phyloP scores from a whole-genome alignment of 2,329 filamentous ascomycete species.

The Talaromyces funiculosus region DNA sequence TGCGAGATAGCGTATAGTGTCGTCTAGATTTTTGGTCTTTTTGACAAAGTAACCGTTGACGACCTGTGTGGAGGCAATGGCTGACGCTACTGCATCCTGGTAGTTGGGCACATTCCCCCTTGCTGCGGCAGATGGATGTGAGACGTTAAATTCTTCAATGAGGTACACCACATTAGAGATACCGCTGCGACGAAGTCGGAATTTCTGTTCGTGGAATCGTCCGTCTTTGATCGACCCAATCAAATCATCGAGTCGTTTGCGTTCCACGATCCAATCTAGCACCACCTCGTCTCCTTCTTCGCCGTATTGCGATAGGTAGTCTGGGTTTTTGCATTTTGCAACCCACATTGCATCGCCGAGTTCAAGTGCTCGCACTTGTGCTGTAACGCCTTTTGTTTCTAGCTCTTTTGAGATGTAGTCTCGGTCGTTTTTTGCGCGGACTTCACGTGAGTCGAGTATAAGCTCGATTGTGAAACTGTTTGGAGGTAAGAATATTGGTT shows the following conservation, averaged over 20 bases:
- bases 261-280: conserved; percentile 74
- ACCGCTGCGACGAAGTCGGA: conserved; percentile 65
- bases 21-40: conserved; percentile 67
- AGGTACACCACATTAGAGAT: conserved; percentile 74
- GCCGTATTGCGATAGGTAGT: conserved; percentile 52
- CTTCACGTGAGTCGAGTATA: conserved; percentile 68
- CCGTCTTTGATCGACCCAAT: conserved; percentile 77
- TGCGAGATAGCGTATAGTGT: conserved; percentile 69
- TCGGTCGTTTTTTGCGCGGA: conserved; percentile 65
- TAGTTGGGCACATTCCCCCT: conserved; percentile 41
- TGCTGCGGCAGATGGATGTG: conserved; percentile 38
- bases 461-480: conserved; percentile 67
- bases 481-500: conserved; percentile 57
- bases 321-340: conserved; percentile 61
- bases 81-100: conserved; percentile 63
- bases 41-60: conserved; percentile 76
- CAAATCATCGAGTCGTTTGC: conserved; percentile 74
- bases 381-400: conserved; percentile 57
- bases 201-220: conserved; percentile 79
- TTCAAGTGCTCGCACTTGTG: conserved; percentile 63
- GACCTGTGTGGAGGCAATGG: conserved; percentile 71
- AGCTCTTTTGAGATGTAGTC: conserved; percentile 73
- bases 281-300: conserved; percentile 60
- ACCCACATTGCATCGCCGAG: conserved; percentile 76
- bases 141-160: conserved; percentile 65